Evolutionary conservation across 306 rosid species (phyloP), one percentile per base, ranked within the genome.

Genomic region (Betula pendula): DNA sequence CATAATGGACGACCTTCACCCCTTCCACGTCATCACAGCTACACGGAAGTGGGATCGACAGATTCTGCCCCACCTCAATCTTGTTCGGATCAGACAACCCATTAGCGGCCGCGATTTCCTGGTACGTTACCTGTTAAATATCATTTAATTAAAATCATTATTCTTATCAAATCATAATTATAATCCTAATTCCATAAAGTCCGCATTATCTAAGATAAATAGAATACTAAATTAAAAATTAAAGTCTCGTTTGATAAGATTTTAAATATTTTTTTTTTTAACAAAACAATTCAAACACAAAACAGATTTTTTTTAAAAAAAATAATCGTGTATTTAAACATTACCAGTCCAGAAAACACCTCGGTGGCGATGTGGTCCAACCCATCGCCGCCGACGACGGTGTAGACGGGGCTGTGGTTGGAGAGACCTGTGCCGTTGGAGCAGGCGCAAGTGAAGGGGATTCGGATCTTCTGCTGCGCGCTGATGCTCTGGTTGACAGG

Each of bases 1-100:
- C 96, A 71, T 89, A 95, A 60, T 95, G 98, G 25, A 92, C 84
- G 14, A 90, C 97, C 11, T 19, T 58, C 0, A 0, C 14, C 14
- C 78, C 91, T 20, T 33, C 75, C 80, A 90, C 95, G 7, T 51
- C n/a, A 20, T 95, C 98, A 70, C 97, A 92, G 87, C 98, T 92
- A 59, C 98, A 95, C 0, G 97, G 98, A 58, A 95, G 72, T 0
- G 98, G 98, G 75, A 94, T 88, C 88, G 77, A 70, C 70, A 94
- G 24, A 14, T 48, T 2, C 79, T 75, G 85, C 4, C 93, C 95
- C 0, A 38, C 9, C 0, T 0, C 0, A 24, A 94, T 94, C 10
- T 15, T 1, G 8, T 29, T 6, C 14, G 81, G 20, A 51, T 89
- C 24, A 0, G 80, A 0, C 1, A 95, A 29, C 0, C 59, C 20